Evolutionary conservation across 192 early-diverging fungal species (phyloP), one percentile per base, ranked within the genome.

Genomic region (Phlyctochytrium bullatum): DNA sequence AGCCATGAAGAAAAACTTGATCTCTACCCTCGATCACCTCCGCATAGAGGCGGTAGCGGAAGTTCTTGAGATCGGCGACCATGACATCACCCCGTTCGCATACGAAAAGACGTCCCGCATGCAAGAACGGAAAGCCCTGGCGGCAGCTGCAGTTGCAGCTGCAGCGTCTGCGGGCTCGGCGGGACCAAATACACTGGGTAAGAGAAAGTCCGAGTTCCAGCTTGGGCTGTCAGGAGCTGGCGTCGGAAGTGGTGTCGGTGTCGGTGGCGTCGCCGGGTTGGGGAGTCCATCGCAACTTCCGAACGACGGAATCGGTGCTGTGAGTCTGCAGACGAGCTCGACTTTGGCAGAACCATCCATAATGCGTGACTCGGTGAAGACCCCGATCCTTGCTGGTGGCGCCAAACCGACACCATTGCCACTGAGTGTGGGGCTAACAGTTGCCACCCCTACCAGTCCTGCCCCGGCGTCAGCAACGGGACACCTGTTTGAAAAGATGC

Each of bases 51-150:
- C 62, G 25, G 47, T 52, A 3, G 40, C 65, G 12, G 53, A 72
- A 40, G 65, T 72, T 2, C 52, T 72, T 47, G 64, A 36, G 29
- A 29, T 72, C 2, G 70, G 61, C 12, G 33, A 62, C 34, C 16
- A 36, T 14, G 35, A 54, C 23, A 24, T 35, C 23, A 28, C 17
- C 4, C 34, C 50, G 12, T 62, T 35, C 23, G 61, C 61, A 10
- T 35, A 62, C 31, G 61, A 62, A 23, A 14, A 23, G 61, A 54
- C 50, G 4, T 36, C 61, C 14, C 47, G 50, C 35, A 24, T 28
- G 25, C 14, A 28, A 23, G 61, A 62, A 62, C 14, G 61, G 34
- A 24, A 23, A 23, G 61, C 34, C 14, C 23, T 35, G 50, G 6
- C 25, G 12, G 40, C 6, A 47, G 40, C 40, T 47, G 40, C 40